Evolutionary conservation across 345 rosid species (phyloP).

Genomic region (Salix caprea): DNA sequence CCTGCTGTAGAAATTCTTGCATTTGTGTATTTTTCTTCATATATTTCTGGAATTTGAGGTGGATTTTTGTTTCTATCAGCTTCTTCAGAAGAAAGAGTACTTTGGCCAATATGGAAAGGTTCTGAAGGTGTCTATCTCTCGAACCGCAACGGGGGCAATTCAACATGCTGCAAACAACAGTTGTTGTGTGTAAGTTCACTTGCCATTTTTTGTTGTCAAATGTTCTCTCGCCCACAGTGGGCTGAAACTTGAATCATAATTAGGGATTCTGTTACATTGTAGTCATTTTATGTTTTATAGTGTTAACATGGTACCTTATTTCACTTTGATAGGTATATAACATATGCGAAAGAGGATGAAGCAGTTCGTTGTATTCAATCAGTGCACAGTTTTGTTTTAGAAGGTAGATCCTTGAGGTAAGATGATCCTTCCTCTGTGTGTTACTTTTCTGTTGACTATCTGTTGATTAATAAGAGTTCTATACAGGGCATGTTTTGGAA

Average conservation of each 20-base stretch:
- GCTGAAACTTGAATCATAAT: not conserved
- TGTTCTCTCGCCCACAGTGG: not conserved
- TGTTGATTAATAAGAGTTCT: slow-evolving; percentile 13
- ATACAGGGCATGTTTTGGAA: slow-evolving; percentile 90
- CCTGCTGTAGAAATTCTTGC: not conserved
- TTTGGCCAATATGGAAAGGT: slow-evolving; percentile 96
- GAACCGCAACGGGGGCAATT: slow-evolving; percentile 70
- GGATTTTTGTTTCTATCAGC: slow-evolving; percentile 31
- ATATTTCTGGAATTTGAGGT: not conserved
- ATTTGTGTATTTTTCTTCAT: not conserved
- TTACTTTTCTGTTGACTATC: not conserved
- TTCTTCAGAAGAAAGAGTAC: slow-evolving; percentile 71
- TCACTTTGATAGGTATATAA: slow-evolving; percentile 56
- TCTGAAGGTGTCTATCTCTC: slow-evolving; percentile 79
- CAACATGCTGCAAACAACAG: slow-evolving; percentile 83
- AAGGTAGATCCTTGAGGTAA: slow-evolving; percentile 69
- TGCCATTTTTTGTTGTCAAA: not conserved
- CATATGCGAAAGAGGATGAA: slow-evolving; percentile 78
- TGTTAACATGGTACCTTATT: not conserved
- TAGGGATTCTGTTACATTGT: not conserved
- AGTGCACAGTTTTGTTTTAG: slow-evolving; percentile 84
- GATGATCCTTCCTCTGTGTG: slow-evolving; percentile 7
- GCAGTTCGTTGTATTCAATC: slow-evolving; percentile 85
- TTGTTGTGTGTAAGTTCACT: slow-evolving; percentile 73
- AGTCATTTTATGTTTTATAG: not conserved